Evolutionary conservation across 768 basidiomycete genomes (phyloP).

Genomic region (Phaeotremella fagi): DNA sequence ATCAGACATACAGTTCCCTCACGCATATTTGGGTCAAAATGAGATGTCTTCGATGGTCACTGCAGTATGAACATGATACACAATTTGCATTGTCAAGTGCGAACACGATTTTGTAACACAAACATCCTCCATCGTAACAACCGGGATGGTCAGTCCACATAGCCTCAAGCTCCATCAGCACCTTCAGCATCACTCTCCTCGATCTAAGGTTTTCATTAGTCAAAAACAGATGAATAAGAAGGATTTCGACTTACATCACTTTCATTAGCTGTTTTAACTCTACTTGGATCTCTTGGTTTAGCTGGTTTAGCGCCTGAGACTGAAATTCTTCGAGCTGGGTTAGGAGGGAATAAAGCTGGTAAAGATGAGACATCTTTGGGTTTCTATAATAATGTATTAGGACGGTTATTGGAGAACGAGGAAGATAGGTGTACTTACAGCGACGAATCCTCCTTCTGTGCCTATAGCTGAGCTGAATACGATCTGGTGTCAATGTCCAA

Average conservation of each 20-base stretch:
- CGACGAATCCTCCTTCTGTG: background rate
- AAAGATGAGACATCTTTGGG: constrained; percentile 18
- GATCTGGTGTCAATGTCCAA: background rate
- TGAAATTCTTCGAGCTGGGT: constrained; percentile 39
- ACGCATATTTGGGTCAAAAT: no score
- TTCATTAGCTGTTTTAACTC: constrained; percentile 39
- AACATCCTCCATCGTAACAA: no score
- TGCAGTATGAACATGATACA: no score
- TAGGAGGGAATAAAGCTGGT: constrained; percentile 39
- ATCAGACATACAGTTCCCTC: no score
- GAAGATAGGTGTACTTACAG: no score
- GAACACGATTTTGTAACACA: no score
- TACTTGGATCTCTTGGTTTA: constrained; percentile 7
- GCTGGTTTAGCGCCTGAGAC: constrained; percentile 11
- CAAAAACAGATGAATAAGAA: background rate
- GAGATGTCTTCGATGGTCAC: no score
- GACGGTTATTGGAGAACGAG: no score
- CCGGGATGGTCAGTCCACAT: no score
- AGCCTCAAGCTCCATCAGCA: constrained; percentile 1
- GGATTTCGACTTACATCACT: constrained; percentile 44
- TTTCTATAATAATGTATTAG: background rate
- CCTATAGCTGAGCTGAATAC: background rate
- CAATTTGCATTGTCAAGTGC: no score
- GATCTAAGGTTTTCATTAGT: constrained; percentile 18
- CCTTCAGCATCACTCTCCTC: constrained; percentile 43